phyloP scores from a whole-genome alignment of 441 rosid genomes.

The Adansonia gregorii region DNA sequence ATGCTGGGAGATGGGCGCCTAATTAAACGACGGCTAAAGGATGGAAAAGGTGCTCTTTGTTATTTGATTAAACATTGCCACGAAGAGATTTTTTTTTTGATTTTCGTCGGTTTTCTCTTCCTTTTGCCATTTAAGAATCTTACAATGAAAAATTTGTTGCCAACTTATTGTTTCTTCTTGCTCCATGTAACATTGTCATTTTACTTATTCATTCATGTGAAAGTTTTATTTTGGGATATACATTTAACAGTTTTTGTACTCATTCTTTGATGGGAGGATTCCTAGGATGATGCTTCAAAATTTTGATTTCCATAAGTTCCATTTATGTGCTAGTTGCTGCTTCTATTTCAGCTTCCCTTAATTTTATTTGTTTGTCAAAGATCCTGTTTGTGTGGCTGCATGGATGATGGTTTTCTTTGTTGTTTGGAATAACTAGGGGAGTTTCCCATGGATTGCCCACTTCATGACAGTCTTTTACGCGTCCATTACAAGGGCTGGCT shows the following conservation, averaged over 20 bases:
- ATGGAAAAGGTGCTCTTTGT: constrained; percentile 74
- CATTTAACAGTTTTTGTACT: neutral
- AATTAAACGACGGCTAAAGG: constrained; percentile 84
- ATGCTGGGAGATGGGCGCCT: constrained; percentile 99
- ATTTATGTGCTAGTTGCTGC: neutral
- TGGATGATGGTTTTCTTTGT: constrained; percentile 21
- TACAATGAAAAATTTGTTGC: neutral
- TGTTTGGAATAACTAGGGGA: constrained; percentile 53
- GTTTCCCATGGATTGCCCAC: constrained; percentile 99
- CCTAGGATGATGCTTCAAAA: constrained; percentile 16
- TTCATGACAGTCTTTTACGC: constrained; percentile 85
- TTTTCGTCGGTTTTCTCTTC: neutral
- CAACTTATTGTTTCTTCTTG: constrained; percentile 2
- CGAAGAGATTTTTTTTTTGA: neutral
- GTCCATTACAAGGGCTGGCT: constrained; percentile 92
- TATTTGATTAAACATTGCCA: neutral
- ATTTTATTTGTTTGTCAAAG: neutral
- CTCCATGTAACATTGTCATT: neutral
- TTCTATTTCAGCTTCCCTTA: constrained; percentile 14
- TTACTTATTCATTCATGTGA: neutral
- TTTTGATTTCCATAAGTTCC: neutral
- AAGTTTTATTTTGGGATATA: constrained; percentile 1
- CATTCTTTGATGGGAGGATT: constrained; percentile 9
- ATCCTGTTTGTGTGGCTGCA: neutral
- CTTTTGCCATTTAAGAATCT: neutral